Evolutionary conservation across 2,329 filamentous ascomycete genomes (phyloP), one percentile per base, ranked within the genome.

Genomic region (Karstenula rhodostoma): DNA sequence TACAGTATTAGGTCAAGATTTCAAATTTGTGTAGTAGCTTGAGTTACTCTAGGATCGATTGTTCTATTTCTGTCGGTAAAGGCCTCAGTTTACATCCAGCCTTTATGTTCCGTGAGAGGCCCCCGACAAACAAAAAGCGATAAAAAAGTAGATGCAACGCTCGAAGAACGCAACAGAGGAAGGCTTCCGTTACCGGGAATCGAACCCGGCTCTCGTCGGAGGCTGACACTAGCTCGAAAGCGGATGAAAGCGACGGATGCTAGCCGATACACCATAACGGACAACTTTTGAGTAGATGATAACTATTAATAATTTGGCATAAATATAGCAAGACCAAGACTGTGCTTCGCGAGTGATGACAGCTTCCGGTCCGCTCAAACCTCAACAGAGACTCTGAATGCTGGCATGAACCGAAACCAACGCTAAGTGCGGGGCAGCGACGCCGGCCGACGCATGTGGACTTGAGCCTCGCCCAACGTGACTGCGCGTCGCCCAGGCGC

Each of bases 151-250:
- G 17, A 17, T n/a, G n/a, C n/a, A 40, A 37, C 4, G 37, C 13
- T 17, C n/a, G 19, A 35, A 35, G 33, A 35, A 35, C 15, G n/a
- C 37, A n/a, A 40, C 4, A 9, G 4, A 40, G 17, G 3, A 40
- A 4, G 8, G n/a, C 13, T 72, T 71, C 69, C 70, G 65, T 59
- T 68, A 70, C 71, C 71, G 71, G 71, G 71, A 73, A 62, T 73
- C 69, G 69, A 72, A 69, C 67, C 67, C 65, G 65, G 65, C 63
- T 64, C 65, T 68, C 61, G 65, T 67, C 67, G 67, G 67, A 60
- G 43, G 60, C 64, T 64, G 40, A 57, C 57, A 67, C 62, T 61
- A 29, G 52, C 32, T 29, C 29, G 40, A 27, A 37, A 51, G 33
- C 37, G 57, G 44, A 66, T 69, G 67, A 69, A 69, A 69, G 67